Evolutionary conservation across 106 monocot species (phyloP).

Genomic region (Iris macrosiphon): DNA sequence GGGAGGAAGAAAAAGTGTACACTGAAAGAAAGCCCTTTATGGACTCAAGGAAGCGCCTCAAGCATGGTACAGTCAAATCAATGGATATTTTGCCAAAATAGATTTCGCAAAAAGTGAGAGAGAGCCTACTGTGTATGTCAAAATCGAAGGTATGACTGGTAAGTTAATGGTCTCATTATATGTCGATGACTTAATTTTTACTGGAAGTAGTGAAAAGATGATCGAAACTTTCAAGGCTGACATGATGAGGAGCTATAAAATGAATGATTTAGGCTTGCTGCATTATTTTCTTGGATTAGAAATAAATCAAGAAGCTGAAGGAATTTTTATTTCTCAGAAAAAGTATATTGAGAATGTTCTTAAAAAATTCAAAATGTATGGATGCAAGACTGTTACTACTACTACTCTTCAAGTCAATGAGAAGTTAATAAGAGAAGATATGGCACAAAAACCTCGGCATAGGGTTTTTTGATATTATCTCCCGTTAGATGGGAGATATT

Average conservation of each 20-base stretch:
- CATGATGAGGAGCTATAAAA: conserved; percentile 16
- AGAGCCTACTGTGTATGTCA: conserved; percentile 11
- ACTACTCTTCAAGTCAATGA: conserved; percentile 10
- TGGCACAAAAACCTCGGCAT: conserved; percentile 7
- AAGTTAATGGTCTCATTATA: conserved; percentile 6
- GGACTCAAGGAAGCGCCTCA: too few relatives aligned
- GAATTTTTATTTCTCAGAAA: conserved; percentile 15
- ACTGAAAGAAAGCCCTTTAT: too few relatives aligned
- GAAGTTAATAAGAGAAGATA: conserved; percentile 4
- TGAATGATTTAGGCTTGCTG: conserved; percentile 11
- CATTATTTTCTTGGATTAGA: conserved; percentile 21
- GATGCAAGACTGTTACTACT: conserved; percentile 8
- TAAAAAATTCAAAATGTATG: conserved; percentile 13
- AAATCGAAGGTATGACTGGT: neutral
- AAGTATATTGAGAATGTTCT: conserved; percentile 14
- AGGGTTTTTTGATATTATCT: too few relatives aligned
- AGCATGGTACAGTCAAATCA: conserved; percentile 13
- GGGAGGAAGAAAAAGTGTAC: too few relatives aligned
- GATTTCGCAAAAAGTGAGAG: neutral
- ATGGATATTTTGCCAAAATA: conserved; percentile 1
- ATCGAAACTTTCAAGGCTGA: conserved; percentile 8
- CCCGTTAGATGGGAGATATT: too few relatives aligned
- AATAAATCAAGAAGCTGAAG: conserved; percentile 1
- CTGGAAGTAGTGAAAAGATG: neutral
- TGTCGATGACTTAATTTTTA: conserved; percentile 22